These are phyloP conservation scores for Aphanomyces cochlioides DNA, from an alignment of 352 stramenopile genomes.

Conservation along the genomic window DNA sequence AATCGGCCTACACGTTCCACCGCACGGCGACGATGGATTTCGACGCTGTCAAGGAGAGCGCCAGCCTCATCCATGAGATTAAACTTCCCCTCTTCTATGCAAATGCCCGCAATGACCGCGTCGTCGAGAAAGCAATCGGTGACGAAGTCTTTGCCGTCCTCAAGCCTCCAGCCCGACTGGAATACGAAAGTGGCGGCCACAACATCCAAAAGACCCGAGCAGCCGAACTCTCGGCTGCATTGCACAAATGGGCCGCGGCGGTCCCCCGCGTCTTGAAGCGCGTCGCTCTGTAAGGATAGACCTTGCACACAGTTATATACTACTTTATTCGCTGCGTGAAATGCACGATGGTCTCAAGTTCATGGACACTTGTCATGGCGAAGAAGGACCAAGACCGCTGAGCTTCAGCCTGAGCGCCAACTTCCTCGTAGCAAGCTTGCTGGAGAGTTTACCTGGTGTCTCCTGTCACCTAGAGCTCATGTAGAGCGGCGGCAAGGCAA, in stretches of 20 bases:
- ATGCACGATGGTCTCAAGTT: too few relatives aligned
- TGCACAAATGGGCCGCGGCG: background rate
- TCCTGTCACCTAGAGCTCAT: too few relatives aligned
- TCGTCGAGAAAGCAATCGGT: slow-evolving; percentile 14
- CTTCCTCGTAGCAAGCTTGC: too few relatives aligned
- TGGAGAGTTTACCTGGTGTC: too few relatives aligned
- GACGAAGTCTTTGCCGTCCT: slow-evolving; percentile 3
- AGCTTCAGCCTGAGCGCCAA: too few relatives aligned
- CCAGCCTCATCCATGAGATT: background rate
- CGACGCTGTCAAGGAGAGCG: background rate
- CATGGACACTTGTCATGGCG: too few relatives aligned
- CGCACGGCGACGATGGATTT: slow-evolving; percentile 7
- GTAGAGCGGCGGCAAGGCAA: too few relatives aligned
- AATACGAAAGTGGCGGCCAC: slow-evolving; percentile 7
- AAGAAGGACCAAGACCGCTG: too few relatives aligned
- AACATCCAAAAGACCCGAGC: slow-evolving; percentile 26
- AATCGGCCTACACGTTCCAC: background rate
- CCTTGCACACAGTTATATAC: too few relatives aligned
- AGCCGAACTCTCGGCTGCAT: background rate
- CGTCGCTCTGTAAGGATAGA: too few relatives aligned
- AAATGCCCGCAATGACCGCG: background rate
- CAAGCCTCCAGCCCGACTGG: background rate
- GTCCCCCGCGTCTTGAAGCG: too few relatives aligned
- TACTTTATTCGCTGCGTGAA: too few relatives aligned
- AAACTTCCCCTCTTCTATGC: slow-evolving; percentile 11